These are phyloP conservation scores for Alternaria burnsii DNA, from an alignment of 2,329 filamentous ascomycete genomes.

Conservation along the genomic window DNA sequence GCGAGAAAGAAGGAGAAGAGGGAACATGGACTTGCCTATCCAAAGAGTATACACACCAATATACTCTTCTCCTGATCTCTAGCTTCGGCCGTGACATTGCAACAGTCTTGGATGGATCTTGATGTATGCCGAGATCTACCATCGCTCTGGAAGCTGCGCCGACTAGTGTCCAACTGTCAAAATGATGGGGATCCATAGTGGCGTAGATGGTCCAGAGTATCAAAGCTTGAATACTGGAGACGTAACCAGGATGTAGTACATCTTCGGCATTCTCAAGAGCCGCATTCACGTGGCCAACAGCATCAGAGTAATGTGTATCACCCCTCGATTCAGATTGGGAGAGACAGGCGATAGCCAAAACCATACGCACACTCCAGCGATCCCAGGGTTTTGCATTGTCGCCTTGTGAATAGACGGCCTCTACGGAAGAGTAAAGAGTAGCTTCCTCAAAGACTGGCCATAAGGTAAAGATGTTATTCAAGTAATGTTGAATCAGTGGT, in stretches of 20 bases:
- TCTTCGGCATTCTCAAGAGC: slow-evolving; percentile 82
- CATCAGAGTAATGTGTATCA: slow-evolving; percentile 69
- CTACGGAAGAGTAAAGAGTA: slow-evolving; percentile 77
- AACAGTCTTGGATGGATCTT: slow-evolving; percentile 80
- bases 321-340: slow-evolving; percentile 73
- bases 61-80: slow-evolving; percentile 82
- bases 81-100: slow-evolving; percentile 73
- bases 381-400: slow-evolving; percentile 72
- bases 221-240: slow-evolving; percentile 86
- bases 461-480: slow-evolving; percentile 80
- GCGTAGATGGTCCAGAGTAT: slow-evolving; percentile 88
- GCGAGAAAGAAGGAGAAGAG: not conserved
- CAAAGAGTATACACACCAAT: slow-evolving; percentile 88
- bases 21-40: slow-evolving; percentile 68
- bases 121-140: slow-evolving; percentile 90
- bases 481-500: slow-evolving; percentile 80
- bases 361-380: slow-evolving; percentile 87
- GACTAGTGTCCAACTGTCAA: slow-evolving; percentile 92
- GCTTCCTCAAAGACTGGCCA: slow-evolving; percentile 86
- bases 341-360: slow-evolving; percentile 81
- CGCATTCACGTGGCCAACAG: slow-evolving; percentile 67
- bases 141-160: slow-evolving; percentile 88
- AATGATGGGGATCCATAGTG: slow-evolving; percentile 87
- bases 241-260: slow-evolving; percentile 84
- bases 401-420: slow-evolving; percentile 79